Conservation (phyloP, 2,329 filamentous ascomycete species). For the Lizonia empirigonia region DNA sequence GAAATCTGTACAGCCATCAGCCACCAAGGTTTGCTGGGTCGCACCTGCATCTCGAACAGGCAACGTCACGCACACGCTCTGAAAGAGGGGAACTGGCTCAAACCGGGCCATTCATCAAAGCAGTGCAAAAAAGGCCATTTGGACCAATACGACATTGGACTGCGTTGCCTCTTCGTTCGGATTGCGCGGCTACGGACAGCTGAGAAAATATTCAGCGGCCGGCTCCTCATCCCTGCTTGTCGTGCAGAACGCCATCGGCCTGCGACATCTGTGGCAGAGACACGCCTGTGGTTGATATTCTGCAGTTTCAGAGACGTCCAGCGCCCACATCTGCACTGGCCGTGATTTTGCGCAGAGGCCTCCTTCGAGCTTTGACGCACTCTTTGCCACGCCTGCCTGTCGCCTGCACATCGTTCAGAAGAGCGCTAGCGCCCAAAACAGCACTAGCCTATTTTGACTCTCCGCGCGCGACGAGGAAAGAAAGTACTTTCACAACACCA, state of each 20-base stretch:
- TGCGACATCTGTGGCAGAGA: constrained; percentile 13
- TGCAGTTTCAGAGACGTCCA: constrained; percentile 14
- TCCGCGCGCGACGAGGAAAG: constrained; percentile 45
- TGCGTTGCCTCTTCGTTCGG: constrained; percentile 11
- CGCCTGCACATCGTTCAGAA: constrained; percentile 17
- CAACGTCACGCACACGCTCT: constrained; percentile 1
- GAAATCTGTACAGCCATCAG: constrained; percentile 3
- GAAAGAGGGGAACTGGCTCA: constrained; percentile 13
- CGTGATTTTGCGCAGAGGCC: constrained; percentile 18
- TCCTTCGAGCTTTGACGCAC: constrained; percentile 14
- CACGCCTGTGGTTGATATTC: constrained; percentile 5
- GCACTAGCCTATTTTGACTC: constrained; percentile 31
- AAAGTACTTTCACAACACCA: constrained; percentile 46
- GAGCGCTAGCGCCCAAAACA: constrained; percentile 10
- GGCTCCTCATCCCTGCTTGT: constrained; percentile 12
- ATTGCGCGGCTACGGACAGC: constrained; percentile 17
- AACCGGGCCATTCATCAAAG: constrained; percentile 4
- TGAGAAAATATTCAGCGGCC: constrained; percentile 17
- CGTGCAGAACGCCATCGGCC: constrained; percentile 6
- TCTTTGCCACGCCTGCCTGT: constrained; percentile 10
- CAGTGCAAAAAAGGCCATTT: constrained; percentile 11
- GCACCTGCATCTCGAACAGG: constrained; percentile 8
- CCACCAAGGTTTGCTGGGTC: constrained; percentile 5
- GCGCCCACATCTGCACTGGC: constrained; percentile 13
- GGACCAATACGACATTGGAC: constrained; percentile 11